Evolutionary conservation across 2,329 filamentous ascomycete genomes (phyloP), one percentile per base, ranked within the genome.

Genomic region (Neophaeococcomyces mojaviensis): DNA sequence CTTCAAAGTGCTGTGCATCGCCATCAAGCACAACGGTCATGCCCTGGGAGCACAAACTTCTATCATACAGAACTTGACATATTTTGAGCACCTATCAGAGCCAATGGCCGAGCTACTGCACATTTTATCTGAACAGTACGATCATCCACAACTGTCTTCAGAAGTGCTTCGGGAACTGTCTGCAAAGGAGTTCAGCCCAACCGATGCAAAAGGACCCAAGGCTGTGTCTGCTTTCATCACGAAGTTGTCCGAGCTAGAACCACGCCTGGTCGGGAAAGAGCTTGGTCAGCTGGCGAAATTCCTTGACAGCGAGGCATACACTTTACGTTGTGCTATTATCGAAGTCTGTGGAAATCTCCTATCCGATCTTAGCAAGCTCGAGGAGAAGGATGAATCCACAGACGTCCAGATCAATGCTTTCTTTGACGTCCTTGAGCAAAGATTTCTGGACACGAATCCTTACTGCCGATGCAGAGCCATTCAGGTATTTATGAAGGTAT

Each of bases 21-120:
- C 94, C 30, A 82, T 98, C 49, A 98, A 98, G 69, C 89, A 97
- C 61, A 92, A 98, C 62, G 92, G 92, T 1, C 92, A 98, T 65
- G 92, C 85, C 55, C 96, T 95, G 63, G 89, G 88, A 42, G 92
- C 92, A 1, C 92, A 98, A 74, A 97, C 94, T 39, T 94, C 89
- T 37, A 94, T 98, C 59, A 89, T 97, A 45, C 92, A 98, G 65
- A 97, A 92, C 61, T 70, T 98, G 55, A 95, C 92, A 4, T 98
- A 98, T 64, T 98, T 97, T 59, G 92, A 98, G 67, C 92, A 98
- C 65, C 71, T 98, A n/a, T 90, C 92, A 0, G 92, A 98, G 61
- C 92, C 92, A 1, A 98, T 98, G 92, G 92, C 92, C 26, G 94
- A 98, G 64, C 95, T 98, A 58, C 71, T 98, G 3, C 88, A 97